Evolutionary conservation across 106 monocot genomes (phyloP), one percentile per base, ranked within the genome.

Genomic region (Dactylorhiza incarnata): DNA sequence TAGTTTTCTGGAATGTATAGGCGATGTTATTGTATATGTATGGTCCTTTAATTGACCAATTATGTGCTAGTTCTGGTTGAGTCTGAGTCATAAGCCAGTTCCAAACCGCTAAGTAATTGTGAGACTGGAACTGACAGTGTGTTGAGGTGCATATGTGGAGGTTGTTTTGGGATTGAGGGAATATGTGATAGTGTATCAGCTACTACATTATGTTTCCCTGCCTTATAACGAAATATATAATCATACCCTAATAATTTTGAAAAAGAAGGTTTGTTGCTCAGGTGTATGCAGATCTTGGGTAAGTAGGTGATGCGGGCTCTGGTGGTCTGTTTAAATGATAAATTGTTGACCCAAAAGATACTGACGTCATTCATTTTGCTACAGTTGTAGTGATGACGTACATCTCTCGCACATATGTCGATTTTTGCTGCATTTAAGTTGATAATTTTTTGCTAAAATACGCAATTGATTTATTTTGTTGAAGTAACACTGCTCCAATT

Each of bases 221-320:
- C 17, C 7, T 54, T 52, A 12, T 53, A 74, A 16, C 55, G 53
- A 0, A 74, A 50, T 22, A 2, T 22, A 11, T 52, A 55, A 9
- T 54, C 17, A 54, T 19, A 53, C 2, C 23, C 25, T 6, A 12
- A 7, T 0, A 74, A 45, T 17, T 74, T 74, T 9, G 7, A 53
- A 8, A 8, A 14, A 8, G 52, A 7, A 53, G 7, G 10, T 53
- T 7, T 53, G 14, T 44, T 24, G 12, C n/a, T n/a, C n/a, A n/a
- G n/a, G n/a, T n/a, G n/a, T n/a, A n/a, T n/a, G n/a, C n/a, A n/a
- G n/a, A n/a, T 49, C 3, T 45, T 79, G 72, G 2, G 72, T 73
- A 11, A 79, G 20, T 48, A 79, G 45, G 6, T 73, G 48, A n/a
- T 79, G 72, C 7, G 63, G 58, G 22, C 51, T 53, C 20, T 73